Conservation (phyloP, 805 yeast species). For the Vanderwaltozyma verrucispora region DNA sequence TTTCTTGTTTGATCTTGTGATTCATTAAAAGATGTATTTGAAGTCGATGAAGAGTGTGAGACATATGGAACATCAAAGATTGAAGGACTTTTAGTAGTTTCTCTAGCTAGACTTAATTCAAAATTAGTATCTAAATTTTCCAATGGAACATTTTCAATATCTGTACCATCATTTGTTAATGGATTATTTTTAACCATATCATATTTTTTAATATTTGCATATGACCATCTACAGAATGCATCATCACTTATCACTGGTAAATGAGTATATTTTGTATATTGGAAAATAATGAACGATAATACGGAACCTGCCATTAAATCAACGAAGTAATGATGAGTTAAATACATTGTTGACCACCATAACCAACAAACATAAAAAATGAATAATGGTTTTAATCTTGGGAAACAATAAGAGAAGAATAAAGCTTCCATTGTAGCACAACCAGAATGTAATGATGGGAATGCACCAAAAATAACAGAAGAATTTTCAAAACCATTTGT, state of each 20-base stretch:
- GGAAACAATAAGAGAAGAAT: constrained; percentile 75
- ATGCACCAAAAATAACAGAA: constrained; percentile 90
- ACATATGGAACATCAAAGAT: constrained; percentile 27
- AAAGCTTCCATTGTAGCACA: constrained; percentile 89
- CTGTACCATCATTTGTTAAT: constrained; percentile 17
- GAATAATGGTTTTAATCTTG: constrained; percentile 54
- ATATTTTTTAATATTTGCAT: constrained; percentile 31
- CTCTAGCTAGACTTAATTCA: constrained; percentile 21
- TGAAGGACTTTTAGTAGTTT: constrained; percentile 19
- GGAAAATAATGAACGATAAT: constrained; percentile 61
- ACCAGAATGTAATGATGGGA: constrained; percentile 85
- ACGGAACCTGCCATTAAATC: constrained; percentile 87
- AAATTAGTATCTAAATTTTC: constrained; percentile 15
- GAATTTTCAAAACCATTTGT: constrained; percentile 74
- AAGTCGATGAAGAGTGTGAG: constrained; percentile 28
- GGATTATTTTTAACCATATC: constrained; percentile 31
- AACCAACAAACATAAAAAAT: constrained; percentile 74
- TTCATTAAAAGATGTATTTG: constrained; percentile 27
- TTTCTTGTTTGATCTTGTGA: constrained; percentile 6
- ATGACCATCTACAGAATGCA: constrained; percentile 62
- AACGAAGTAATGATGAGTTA: constrained; percentile 91
- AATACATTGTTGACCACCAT: constrained; percentile 98
- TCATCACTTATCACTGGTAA: constrained; percentile 49
- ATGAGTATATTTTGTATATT: constrained; percentile 53
- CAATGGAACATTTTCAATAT: constrained; percentile 25